phyloP scores from a whole-genome alignment of 768 basidiomycete species.

The Stropharia rugosoannulata region DNA sequence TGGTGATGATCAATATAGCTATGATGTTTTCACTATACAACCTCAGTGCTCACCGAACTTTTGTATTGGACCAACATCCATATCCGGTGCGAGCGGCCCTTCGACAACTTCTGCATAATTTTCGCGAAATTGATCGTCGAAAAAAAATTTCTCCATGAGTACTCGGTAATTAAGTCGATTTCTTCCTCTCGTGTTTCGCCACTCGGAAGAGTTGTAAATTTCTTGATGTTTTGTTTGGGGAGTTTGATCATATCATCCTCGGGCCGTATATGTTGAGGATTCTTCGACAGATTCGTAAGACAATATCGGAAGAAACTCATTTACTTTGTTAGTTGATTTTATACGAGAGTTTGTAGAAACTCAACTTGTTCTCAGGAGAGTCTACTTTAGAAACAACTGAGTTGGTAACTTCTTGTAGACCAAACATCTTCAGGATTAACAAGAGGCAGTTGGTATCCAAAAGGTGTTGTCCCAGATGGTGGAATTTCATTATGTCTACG shows the following conservation, averaged over 20 bases:
- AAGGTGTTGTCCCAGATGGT: constrained; percentile 93
- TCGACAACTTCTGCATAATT: constrained; percentile 97
- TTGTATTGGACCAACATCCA: constrained; percentile 98
- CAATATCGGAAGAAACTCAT: constrained; percentile 96
- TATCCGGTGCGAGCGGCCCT: constrained; percentile 91
- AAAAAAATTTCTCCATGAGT: constrained; percentile 98
- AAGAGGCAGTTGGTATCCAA: constrained; percentile 94
- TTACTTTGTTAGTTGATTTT: neutral
- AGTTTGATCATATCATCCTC: constrained; percentile 68
- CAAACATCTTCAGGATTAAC: constrained; percentile 96
- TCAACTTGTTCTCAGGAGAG: constrained; percentile 79
- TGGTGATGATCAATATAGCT: neutral
- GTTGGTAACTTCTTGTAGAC: constrained; percentile 86
- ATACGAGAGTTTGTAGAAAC: neutral
- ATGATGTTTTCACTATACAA: neutral
- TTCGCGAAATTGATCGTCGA: constrained; percentile 96
- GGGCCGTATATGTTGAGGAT: constrained; percentile 53
- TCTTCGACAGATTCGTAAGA: constrained; percentile 70
- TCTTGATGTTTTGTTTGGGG: constrained; percentile 57
- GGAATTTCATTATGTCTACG: constrained; percentile 96
- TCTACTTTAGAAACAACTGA: constrained; percentile 90
- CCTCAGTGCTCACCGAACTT: constrained; percentile 70
- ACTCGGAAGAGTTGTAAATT: constrained; percentile 61
- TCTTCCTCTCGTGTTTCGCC: constrained; percentile 82
- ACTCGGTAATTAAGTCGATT: constrained; percentile 89